Percentiles rank a stretch among this genome's conserved stretches.
phyloP scores from a whole-genome alignment of 1,284 basidiomycete species.

The Mycosarcoma maydis region DNA sequence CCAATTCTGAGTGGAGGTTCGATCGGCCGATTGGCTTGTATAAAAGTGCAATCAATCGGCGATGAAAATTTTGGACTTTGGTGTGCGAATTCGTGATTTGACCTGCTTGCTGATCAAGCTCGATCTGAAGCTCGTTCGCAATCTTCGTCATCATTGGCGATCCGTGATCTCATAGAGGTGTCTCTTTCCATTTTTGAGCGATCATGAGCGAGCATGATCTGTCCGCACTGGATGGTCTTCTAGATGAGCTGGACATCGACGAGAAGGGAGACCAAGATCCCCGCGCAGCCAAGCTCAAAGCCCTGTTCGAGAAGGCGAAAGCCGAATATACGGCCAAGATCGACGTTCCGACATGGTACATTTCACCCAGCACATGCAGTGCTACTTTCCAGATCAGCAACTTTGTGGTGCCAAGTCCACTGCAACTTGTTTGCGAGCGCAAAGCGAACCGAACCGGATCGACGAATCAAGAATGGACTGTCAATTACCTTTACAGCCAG shows the following conservation, averaged over 20 bases:
- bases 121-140: no score
- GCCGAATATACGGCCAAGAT: conserved; percentile 36
- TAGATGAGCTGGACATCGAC: conserved; percentile 37
- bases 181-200: no score
- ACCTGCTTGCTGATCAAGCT: no score
- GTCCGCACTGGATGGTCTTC: conserved; percentile 27
- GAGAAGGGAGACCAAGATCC: conserved; percentile 24
- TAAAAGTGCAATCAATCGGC: no score
- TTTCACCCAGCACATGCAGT: conserved; percentile 2
- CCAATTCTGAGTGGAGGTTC: conserved; percentile 18
- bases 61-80: conserved; percentile 18
- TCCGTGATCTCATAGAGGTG: no score
- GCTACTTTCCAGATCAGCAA: conserved; percentile 2
- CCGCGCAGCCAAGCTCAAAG: conserved; percentile 30
- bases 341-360: conserved; percentile 26
- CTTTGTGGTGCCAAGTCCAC: conserved; percentile 12
- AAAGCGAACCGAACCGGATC: conserved; percentile 18
- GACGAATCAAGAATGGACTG: conserved; percentile 40
- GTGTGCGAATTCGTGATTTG: no score
- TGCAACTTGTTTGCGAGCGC: conserved; percentile 3
- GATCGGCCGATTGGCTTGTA: neutral
- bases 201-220: conserved; percentile 29
- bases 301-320: conserved; percentile 38
- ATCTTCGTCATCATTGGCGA: no score
- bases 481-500: conserved; percentile 29